These are phyloP conservation scores for Potentilla sterilis DNA, from an alignment of 306 rosid genomes.

Conservation along the genomic window DNA sequence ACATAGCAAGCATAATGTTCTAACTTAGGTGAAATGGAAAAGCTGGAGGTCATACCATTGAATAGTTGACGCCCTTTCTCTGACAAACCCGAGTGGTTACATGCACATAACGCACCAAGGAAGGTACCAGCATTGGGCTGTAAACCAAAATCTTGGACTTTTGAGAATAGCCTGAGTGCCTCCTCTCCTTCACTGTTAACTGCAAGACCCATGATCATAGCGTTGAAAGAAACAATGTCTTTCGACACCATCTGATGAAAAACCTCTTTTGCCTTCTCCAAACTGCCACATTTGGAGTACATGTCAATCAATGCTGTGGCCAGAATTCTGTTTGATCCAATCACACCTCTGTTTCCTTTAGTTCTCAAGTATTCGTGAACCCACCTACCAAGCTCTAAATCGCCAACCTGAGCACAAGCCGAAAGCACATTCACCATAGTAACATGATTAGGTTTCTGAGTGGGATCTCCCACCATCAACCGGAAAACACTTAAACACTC, in stretches of 20 bases:
- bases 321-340: slow-evolving; percentile 53
- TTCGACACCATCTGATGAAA: slow-evolving; percentile 45
- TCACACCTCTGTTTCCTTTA: slow-evolving; percentile 37
- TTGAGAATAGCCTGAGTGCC: slow-evolving; percentile 49
- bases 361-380: slow-evolving; percentile 45
- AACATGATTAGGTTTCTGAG: slow-evolving; percentile 48
- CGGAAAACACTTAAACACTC: slow-evolving; percentile 51
- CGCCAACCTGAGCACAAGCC: slow-evolving; percentile 66
- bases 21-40: slow-evolving; percentile 34
- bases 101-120: slow-evolving; percentile 57
- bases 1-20: slow-evolving; percentile 66
- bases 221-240: slow-evolving; percentile 61
- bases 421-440: slow-evolving; percentile 65
- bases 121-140: slow-evolving; percentile 51
- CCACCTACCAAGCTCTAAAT: slow-evolving; percentile 55
- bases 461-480: slow-evolving; percentile 36
- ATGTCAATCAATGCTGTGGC: slow-evolving; percentile 64
- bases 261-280: slow-evolving; percentile 55
- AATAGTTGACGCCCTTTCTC: slow-evolving; percentile 49
- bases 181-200: slow-evolving; percentile 52
- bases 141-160: slow-evolving; percentile 41
- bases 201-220: slow-evolving; percentile 72
- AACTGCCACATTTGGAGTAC: slow-evolving; percentile 63
- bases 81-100: slow-evolving; percentile 57
- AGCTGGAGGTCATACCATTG: slow-evolving; percentile 22